These are phyloP conservation scores for Ophiosphaerella narmari DNA, from an alignment of 2,329 filamentous ascomycete genomes.

Conservation along the genomic window DNA sequence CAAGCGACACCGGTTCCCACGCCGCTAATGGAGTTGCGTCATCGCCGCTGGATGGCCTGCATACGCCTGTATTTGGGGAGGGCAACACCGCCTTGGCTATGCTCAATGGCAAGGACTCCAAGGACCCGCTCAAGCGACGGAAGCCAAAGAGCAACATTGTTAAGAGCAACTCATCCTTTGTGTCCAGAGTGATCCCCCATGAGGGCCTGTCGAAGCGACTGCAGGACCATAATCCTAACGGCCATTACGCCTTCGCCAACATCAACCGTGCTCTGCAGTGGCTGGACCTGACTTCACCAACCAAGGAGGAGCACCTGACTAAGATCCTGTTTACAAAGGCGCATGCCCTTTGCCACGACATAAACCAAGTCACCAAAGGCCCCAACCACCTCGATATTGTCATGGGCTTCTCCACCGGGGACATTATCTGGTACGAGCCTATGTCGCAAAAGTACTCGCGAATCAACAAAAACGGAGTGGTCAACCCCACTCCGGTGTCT, in stretches of 20 bases:
- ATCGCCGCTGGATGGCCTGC: constrained; percentile 35
- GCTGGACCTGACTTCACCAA: constrained; percentile 81
- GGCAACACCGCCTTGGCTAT: constrained; percentile 74
- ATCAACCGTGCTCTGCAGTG: constrained; percentile 95
- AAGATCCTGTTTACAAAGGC: constrained; percentile 98
- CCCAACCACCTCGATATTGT: constrained; percentile 83
- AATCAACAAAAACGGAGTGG: constrained; percentile 94
- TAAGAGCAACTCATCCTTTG: constrained; percentile 98
- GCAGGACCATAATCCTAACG: constrained; percentile 76
- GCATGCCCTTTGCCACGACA: constrained; percentile 91
- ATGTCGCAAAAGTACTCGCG: constrained; percentile 94
- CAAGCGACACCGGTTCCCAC: constrained; percentile 52
- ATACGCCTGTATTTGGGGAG: constrained; percentile 77
- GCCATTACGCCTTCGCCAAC: constrained; percentile 90
- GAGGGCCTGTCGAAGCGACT: constrained; percentile 79
- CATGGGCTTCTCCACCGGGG: constrained; percentile 94
- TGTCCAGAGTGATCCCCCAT: constrained; percentile 92
- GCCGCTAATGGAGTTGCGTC: constrained; percentile 42
- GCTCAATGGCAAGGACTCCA: constrained; percentile 69
- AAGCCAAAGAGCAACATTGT: constrained; percentile 99
- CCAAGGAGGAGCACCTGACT: constrained; percentile 85
- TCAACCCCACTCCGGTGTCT: constrained; percentile 83
- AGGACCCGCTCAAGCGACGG: constrained; percentile 69
- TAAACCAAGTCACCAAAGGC: constrained; percentile 82
- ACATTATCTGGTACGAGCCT: constrained; percentile 98